Evolutionary conservation across 176 grass and related monocot species (phyloP), one percentile per base, ranked within the genome.

Genomic region (Cenchrus purpureus): DNA sequence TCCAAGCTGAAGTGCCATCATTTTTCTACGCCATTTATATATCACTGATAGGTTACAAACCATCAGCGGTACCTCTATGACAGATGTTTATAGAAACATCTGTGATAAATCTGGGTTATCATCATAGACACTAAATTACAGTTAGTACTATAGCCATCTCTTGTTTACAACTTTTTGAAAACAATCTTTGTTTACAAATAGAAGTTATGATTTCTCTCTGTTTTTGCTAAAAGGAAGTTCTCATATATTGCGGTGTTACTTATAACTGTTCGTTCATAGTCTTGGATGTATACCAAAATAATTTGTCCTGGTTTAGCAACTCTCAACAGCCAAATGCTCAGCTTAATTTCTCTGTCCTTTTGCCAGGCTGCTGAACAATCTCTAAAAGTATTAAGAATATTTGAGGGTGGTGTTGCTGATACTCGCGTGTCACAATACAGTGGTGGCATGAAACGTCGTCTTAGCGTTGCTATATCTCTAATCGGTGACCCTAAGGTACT

Each of bases 361-460:
- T 62, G 88, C 56, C 82, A 97, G 95, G 95, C 95, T 16, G 81
- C 89, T 8, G 80, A 94, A 57, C 80, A 94, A 51, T 97, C 95
- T 42, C 53, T 97, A 86, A 89, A 78, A 91, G 78, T 54, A 90
- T 25, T 97, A 4, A 70, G 76, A 50, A 56, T 97, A 51, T 86
- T 88, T 73, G 81, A 80, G 20, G 86, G 80, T 51, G 95, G 90
- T 40, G 78, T 97, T 76, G 78, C 85, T n/a, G 95, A 97, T 71
- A 97, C 90, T 75, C 88, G 40, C 74, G 88, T 87, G 32, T 77
- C 68, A 11, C 84, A 86, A 77, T 97, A 97, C 79, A 97, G 94
- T 60, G 94, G 94, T 65, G 94, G 94, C 43, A 97, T 97, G 94
- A 94, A 97, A 87, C 88, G 94, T 37, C 88, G 92, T 63, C 88